Conservation (phyloP, 805 yeast genomes). For the Saccharomycopsis javanensis region DNA sequence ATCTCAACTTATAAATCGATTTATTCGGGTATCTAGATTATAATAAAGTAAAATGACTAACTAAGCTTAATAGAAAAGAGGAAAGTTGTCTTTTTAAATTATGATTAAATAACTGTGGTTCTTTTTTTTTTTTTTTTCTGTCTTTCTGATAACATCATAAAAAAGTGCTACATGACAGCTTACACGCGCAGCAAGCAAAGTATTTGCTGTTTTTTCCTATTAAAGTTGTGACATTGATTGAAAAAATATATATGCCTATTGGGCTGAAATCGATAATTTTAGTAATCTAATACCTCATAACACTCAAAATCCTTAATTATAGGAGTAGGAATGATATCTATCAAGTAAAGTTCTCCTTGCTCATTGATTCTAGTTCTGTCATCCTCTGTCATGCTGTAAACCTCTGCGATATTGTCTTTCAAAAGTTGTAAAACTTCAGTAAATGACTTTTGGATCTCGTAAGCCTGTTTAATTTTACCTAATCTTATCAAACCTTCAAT, state of each 20-base stretch:
- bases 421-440: slow-evolving; percentile 46
- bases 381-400: slow-evolving; percentile 70
- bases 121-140: not conserved
- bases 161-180: not conserved
- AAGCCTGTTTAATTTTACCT: slow-evolving; percentile 66
- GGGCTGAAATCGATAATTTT: no score
- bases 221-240: not conserved
- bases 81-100: not conserved
- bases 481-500: slow-evolving; percentile 72
- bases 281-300: slow-evolving; percentile 50
- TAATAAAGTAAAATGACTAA: not conserved
- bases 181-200: not conserved
- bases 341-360: slow-evolving; percentile 69
- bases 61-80: not conserved
- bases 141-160: not conserved
- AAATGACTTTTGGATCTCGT: slow-evolving; percentile 63
- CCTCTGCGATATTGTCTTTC: slow-evolving; percentile 57
- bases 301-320: slow-evolving; percentile 52
- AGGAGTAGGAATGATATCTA: slow-evolving; percentile 72
- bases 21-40: no score
- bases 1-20: no score
- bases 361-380: slow-evolving; percentile 88
- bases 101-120: not conserved
- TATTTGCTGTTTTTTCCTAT: not conserved
- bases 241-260: no score